Base-by-base conservation (phyloP, 805 yeast species). In the Candida jianshihensis region DNA sequence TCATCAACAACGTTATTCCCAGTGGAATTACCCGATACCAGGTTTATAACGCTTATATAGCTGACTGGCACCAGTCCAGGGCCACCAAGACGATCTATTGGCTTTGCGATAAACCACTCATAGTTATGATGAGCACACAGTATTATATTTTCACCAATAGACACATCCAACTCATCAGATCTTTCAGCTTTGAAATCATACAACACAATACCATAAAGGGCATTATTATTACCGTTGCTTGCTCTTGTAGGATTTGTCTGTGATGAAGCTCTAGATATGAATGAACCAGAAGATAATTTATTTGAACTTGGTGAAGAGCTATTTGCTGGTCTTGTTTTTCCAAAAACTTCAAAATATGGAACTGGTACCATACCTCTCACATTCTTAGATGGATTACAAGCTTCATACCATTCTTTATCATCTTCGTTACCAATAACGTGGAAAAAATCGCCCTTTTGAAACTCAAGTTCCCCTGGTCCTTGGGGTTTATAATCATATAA, bases 41-140 rank as follows among this genome's bases (percentile, higher is more conserved):
- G 71, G 57, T 92, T 95, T 28, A 90, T 76, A 26, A 90, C 72
- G 53, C 87, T 85, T 18, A 92, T 92, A 52, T 84, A 92, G 15
- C 85, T 75, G 5, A 86, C 89, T 0, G 99, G 98, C 7, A 92
- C 94, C 31, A 92, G 68, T 1, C 99, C 98, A 0, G 97, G 97
- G 1, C 97, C 98, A 19, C 98, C 97, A 26, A 92, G 66, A 37
- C 97, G 69, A 41, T 90, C 94, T 30, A 92, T 84, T 12, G 96
- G 96, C 57, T 92, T 92, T 5, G 97, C 97, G 41, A 92, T 92
- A 50, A 88, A 89, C 99, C 99, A 92, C 62, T 94, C 99, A 46
- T 70, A 83, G 38, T 87, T 88, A 54, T 90, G 95, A 60, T 90
- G 97, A 2, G 99, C 99, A 61, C 96, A 90, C 11, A 94, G 77